Evolutionary conservation across 2,329 filamentous ascomycete genomes (phyloP), one percentile per base, ranked within the genome.

Genomic region (Hypoxylon sp.): DNA sequence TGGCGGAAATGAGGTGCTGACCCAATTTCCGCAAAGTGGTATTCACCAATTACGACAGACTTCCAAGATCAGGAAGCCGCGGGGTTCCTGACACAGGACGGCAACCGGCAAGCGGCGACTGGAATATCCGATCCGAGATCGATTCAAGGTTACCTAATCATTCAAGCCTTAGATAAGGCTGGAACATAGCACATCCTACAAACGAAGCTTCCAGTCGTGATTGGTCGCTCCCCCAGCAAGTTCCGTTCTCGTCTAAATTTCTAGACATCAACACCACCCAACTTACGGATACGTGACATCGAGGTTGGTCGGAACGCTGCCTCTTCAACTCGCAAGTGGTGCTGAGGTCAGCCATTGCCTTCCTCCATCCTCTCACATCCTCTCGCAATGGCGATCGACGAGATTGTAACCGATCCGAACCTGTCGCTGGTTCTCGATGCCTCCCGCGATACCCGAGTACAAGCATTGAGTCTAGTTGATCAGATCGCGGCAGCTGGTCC

Each of bases 381-480:
- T 30, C 13, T 44, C 58, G 73, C 60, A 64, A 90, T 90, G 88
- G 80, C 85, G 37, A 83, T 86, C 74, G 81, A 85, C 68, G 81
- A 85, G 22, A 87, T 90, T 70, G 87, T 93, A 69, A 88, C 86
- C 63, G 90, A 93, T 75, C 83, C 88, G 2, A 83, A 86, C 66
- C 89, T 97, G 51, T 84, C 86, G 63, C 86, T 89, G 5, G 91
- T 94, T 53, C 85, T 97, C 54, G 84, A 90, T 71, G 90, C 90
- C 62, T 94, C 93, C n/a, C 86, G 88, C 63, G 87, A 92, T 70
- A 90, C 93, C 14, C 90, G 92, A 73, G 83, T 89, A 55, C 91
- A 95, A 80, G 92, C 92, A 62, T 85, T 92, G 71, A 83, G 84
- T 27, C 85, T 94, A 63, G 84, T 93, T 68, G 85, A 86, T 71